Conservation (phyloP, 2,329 filamentous ascomycete species). For the Dichotomopilus funicola region DNA sequence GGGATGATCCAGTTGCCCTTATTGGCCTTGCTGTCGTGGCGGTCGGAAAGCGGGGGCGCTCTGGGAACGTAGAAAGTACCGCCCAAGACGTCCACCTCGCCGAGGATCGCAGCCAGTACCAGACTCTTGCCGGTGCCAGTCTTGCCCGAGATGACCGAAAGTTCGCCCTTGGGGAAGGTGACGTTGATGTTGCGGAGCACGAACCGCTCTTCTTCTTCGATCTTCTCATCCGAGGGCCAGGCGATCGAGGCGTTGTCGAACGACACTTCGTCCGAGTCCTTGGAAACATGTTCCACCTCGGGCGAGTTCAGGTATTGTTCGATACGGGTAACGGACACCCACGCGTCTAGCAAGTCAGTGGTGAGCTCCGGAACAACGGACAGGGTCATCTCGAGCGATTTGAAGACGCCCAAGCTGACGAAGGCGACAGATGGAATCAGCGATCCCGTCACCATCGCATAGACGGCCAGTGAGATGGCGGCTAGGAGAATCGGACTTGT, state of each 20-base stretch:
- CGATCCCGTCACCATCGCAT: conserved; percentile 55
- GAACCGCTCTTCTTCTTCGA: conserved; percentile 54
- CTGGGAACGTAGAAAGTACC: conserved; percentile 54
- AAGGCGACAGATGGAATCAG: conserved; percentile 71
- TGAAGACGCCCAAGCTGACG: conserved; percentile 69
- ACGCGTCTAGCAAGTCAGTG: conserved; percentile 63
- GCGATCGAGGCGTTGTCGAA: conserved; percentile 65
- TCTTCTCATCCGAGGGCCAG: conserved; percentile 63
- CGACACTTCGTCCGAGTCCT: conserved; percentile 51
- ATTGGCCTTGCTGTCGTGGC: conserved; percentile 58
- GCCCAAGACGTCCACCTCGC: conserved; percentile 63
- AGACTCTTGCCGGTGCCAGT: conserved; percentile 75
- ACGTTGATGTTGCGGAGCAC: conserved; percentile 58
- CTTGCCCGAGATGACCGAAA: conserved; percentile 70
- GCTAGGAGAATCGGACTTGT: conserved; percentile 67
- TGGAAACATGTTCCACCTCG: conserved; percentile 52
- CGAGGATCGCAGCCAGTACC: conserved; percentile 65
- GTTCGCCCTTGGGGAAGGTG: conserved; percentile 59
- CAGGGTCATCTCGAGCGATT: conserved; percentile 64
- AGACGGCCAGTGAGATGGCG: conserved; percentile 62
- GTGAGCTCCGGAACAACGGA: conserved; percentile 67
- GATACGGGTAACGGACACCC: conserved; percentile 66
- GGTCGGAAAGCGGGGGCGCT: conserved; percentile 44
- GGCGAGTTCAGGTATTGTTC: conserved; percentile 63
- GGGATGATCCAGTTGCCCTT: conserved; percentile 62